Conservation (phyloP, 306 rosid genomes). For the Myrica gale region DNA sequence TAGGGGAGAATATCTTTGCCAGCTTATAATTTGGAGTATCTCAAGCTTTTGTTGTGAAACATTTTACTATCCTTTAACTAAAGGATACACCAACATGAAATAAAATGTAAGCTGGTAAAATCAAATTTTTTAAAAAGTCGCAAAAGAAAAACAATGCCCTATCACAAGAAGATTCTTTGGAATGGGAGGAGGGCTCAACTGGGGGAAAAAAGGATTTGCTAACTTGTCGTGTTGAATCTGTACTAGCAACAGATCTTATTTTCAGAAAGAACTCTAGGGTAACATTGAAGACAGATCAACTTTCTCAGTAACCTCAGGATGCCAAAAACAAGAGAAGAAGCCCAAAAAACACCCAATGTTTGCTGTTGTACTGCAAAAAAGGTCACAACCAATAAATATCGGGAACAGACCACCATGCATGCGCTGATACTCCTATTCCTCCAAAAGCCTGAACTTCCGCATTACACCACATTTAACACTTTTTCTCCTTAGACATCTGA, state of each 20-base stretch:
- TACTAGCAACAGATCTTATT: background rate
- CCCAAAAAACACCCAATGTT: background rate
- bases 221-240: background rate
- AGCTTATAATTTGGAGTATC: too few relatives aligned
- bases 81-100: too few relatives aligned
- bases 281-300: background rate
- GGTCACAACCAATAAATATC: background rate
- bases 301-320: background rate
- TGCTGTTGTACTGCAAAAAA: background rate
- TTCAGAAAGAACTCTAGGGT: background rate
- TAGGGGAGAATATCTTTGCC: too few relatives aligned
- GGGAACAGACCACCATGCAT: background rate
- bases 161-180: background rate
- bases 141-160: background rate
- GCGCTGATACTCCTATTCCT: background rate
- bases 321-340: background rate
- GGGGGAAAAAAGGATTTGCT: too few relatives aligned
- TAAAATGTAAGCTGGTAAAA: too few relatives aligned
- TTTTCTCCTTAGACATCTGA: background rate
- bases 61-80: too few relatives aligned
- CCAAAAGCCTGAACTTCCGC: background rate
- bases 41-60: too few relatives aligned
- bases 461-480: background rate
- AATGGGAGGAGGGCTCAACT: too few relatives aligned
- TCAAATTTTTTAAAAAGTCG: background rate